phyloP scores from a whole-genome alignment of 1,284 basidiomycete genomes.

The Cryptococcus sp. region DNA sequence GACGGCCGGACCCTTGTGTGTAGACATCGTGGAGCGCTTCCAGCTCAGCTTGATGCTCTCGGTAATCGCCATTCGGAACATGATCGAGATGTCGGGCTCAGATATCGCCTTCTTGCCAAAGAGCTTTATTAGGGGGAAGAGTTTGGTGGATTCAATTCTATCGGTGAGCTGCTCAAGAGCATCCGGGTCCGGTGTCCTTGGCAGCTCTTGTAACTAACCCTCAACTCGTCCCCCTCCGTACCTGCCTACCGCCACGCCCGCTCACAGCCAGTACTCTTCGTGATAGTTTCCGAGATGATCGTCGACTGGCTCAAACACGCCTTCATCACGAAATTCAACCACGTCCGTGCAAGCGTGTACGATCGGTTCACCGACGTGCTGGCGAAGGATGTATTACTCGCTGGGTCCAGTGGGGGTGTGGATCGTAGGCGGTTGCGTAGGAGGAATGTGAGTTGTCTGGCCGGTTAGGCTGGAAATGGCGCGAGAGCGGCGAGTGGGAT shows the following conservation, averaged over 20 bases:
- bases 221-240: too few species aligned
- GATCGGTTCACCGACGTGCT: conserved; percentile 94
- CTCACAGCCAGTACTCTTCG: conserved; percentile 78
- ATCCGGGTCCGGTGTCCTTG: too few species aligned
- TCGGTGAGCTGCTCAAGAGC: conserved; percentile 77
- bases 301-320: conserved; percentile 99
- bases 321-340: conserved; percentile 96
- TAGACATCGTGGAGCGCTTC: conserved; percentile 98
- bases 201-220: conserved; percentile 5
- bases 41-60: conserved; percentile 86
- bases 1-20: not conserved
- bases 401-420: conserved; percentile 51
- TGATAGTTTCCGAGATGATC: conserved; percentile 85
- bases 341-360: conserved; percentile 92
- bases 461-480: not conserved
- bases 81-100: conserved; percentile 89
- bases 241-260: too few species aligned
- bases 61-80: conserved; percentile 88
- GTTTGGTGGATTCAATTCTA: conserved; percentile 71
- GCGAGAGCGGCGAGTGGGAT: not conserved
- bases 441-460: conserved; percentile 59
- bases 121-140: conserved; percentile 77
- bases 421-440: conserved; percentile 37
- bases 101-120: conserved; percentile 77
- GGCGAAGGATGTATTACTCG: conserved; percentile 86